phyloP scores from a whole-genome alignment of 1,284 basidiomycete species.

The Anthracocystis panici-leucophaei region DNA sequence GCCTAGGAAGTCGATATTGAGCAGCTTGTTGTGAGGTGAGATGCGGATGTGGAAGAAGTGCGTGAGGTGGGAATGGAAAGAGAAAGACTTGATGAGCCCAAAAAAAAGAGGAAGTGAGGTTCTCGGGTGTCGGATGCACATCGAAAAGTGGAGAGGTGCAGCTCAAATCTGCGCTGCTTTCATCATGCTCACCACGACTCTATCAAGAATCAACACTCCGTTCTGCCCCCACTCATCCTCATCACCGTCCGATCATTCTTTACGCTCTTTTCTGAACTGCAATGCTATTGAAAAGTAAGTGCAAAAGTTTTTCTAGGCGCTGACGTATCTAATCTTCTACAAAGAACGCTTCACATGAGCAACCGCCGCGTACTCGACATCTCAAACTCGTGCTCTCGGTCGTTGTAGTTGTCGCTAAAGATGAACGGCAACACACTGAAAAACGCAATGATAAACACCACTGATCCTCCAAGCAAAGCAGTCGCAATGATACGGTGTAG shows the following conservation, averaged over 20 bases:
- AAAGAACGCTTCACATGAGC: slow-evolving; percentile 9
- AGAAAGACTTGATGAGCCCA: slow-evolving; percentile 1
- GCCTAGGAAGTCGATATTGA: neutral
- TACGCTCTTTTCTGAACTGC: neutral
- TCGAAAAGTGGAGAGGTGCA: slow-evolving; percentile 21
- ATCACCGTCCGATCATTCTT: neutral
- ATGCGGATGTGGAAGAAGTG: neutral
- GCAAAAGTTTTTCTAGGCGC: neutral
- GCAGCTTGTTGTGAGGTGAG: neutral
- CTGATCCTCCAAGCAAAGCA: slow-evolving; percentile 41
- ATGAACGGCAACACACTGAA: slow-evolving; percentile 41
- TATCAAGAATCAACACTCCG: neutral
- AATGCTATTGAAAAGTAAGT: neutral
- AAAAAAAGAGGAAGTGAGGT: slow-evolving; percentile 5
- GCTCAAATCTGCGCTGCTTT: neutral
- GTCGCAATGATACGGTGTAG: slow-evolving; percentile 44
- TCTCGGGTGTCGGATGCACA: slow-evolving; percentile 32
- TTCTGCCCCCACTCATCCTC: neutral
- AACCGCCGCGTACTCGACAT: slow-evolving; percentile 32
- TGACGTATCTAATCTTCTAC: neutral
- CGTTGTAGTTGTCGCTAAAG: slow-evolving; percentile 37
- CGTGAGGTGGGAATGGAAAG: too few species aligned
- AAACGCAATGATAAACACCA: slow-evolving; percentile 32
- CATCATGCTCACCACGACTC: neutral
- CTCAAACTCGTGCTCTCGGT: slow-evolving; percentile 23